Evolutionary conservation across 202 grass and related monocot species (phyloP), one percentile per base, ranked within the genome.

Genomic region (Elaeis oleifera): DNA sequence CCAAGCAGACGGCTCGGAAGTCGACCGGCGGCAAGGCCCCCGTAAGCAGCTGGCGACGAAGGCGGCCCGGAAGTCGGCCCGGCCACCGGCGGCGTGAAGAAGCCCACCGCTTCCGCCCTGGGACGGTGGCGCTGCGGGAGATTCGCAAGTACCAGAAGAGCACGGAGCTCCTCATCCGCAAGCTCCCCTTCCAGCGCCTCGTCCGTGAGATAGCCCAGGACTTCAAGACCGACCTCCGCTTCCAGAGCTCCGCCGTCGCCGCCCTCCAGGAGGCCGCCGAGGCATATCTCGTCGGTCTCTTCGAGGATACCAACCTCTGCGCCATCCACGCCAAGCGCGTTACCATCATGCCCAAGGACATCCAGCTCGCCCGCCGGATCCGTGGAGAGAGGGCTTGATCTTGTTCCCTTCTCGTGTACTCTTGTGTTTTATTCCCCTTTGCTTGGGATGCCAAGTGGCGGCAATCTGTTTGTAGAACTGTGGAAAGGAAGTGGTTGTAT

Each of bases 111-210:
- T 96, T 90, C 78, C 67, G 83, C 5, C 84, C 84, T 0, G 90
- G 87, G 2, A 96, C 90, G 7, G 90, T 96, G 0, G 87, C 90
- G 1, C 79, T 90, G 1, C 59, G 84, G 0, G 87, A 90, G 73
- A 96, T 90, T 64, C 76, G 84, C 76, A 90, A 88, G 81, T 96
- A 96, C 60, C 84, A 96, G 87, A 96, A 96, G 87, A 88, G 87
- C 79, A 96, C 84, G 6, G 90, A 96, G 84, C 76, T 96, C 53
- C 84, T 96, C 0, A 96, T 96, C 73, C 68, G 90, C 6, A 96
- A 96, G 87, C 84, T 96, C 0, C 87, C 90, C 0, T 96, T 90
- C 66, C 87, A 96, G 87, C 73, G 87, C 3, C 56, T 96, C 0
- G 84, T 90, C 0, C 71, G 87, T 0, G 90, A 96, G 84, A 96